A percentile compares a stretch with the other conserved stretches of the same genome.
Conservation (phyloP, 495 filamentous ascomycete genomes). For the Penicillium coffeae region DNA sequence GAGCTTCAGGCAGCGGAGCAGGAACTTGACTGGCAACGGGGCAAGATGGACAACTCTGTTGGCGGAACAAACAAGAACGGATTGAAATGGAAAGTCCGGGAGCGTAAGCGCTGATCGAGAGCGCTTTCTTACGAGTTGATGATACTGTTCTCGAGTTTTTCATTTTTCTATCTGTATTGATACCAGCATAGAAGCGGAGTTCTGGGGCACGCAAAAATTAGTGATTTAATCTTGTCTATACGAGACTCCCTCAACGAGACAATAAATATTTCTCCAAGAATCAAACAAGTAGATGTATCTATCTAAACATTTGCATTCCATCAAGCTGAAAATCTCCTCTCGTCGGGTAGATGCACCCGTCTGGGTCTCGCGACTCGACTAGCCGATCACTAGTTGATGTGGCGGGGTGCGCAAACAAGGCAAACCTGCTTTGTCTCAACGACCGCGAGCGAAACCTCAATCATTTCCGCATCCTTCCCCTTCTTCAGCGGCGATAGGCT, state of each 20-base stretch:
- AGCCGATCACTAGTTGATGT: background rate
- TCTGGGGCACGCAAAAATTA: slow-evolving; percentile 4
- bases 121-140: slow-evolving; percentile 23
- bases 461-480: background rate
- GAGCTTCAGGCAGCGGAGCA: slow-evolving; percentile 69
- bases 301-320: too few relatives aligned
- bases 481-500: background rate
- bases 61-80: slow-evolving; percentile 78
- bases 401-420: background rate
- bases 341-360: too few relatives aligned
- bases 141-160: slow-evolving; percentile 9
- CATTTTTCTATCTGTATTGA: slow-evolving; percentile 11
- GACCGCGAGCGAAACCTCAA: background rate
- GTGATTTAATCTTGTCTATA: background rate
- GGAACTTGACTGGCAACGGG: slow-evolving; percentile 71
- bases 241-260: background rate
- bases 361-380: background rate
- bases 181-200: slow-evolving; percentile 26
- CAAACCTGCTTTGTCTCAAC: background rate
- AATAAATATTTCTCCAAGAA: too few relatives aligned
- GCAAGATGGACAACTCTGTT: slow-evolving; percentile 75
- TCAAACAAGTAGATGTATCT: too few relatives aligned
- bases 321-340: too few relatives aligned
- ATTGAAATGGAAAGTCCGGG: slow-evolving; percentile 75
- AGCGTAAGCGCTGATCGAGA: slow-evolving; percentile 68